A percentile compares a stretch with the other conserved stretches of the same genome.
phyloP scores from a whole-genome alignment of 2,329 filamentous ascomycete genomes.

The Trichoderma guizhouense region DNA sequence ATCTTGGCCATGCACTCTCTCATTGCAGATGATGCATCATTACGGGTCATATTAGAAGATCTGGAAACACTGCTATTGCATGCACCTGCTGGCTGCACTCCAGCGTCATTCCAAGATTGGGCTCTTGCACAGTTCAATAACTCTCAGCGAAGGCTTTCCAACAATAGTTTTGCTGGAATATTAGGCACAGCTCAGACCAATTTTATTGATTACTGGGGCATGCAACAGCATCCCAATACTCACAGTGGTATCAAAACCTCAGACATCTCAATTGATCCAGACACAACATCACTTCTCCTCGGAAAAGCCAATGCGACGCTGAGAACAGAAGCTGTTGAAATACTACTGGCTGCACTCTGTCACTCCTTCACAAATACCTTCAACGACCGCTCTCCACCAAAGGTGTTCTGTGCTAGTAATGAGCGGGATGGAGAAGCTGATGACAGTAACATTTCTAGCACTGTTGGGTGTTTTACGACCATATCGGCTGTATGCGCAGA shows the following conservation, averaged over 20 bases:
- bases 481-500: not conserved
- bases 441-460: not conserved
- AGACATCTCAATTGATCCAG: not conserved
- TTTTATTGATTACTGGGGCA: not conserved
- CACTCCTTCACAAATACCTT: not conserved
- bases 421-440: not conserved
- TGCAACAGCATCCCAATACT: not conserved
- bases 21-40: not conserved
- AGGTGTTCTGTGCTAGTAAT: not conserved
- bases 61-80: not conserved
- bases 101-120: not conserved
- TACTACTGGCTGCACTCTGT: not conserved
- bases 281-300: not conserved
- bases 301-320: not conserved
- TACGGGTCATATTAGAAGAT: not conserved
- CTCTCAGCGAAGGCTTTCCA: not conserved
- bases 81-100: not conserved
- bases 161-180: not conserved
- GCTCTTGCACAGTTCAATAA: not conserved
- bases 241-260: not conserved
- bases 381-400: not conserved
- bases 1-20: not conserved
- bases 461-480: not conserved
- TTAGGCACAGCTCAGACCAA: not conserved
- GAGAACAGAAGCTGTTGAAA: not conserved